These are phyloP conservation scores for Penicillium nucicola DNA, from an alignment of 495 filamentous ascomycete genomes.

Conservation along the genomic window DNA sequence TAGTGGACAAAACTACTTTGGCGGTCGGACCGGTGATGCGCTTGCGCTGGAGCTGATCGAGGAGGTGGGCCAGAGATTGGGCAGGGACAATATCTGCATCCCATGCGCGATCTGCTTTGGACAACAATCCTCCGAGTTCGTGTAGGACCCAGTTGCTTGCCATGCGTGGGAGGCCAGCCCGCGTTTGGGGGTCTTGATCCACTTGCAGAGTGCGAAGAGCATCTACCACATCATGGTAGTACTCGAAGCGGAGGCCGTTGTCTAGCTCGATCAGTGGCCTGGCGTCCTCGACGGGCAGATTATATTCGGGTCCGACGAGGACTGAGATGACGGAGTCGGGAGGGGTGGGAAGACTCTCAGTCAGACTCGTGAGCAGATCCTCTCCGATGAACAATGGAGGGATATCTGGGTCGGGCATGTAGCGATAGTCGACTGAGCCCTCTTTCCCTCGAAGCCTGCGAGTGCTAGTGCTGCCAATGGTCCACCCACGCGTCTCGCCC, in stretches of 20 bases:
- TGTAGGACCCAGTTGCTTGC: slow-evolving; percentile 76
- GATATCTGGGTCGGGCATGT: slow-evolving; percentile 97
- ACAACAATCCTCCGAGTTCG: slow-evolving; percentile 76
- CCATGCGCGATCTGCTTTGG: slow-evolving; percentile 52
- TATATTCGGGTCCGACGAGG: slow-evolving; percentile 53
- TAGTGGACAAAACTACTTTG: slow-evolving; percentile 64
- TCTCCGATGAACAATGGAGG: slow-evolving; percentile 71
- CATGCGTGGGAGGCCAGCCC: slow-evolving; percentile 33
- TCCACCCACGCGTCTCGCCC: slow-evolving; percentile 94
- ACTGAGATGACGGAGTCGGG: slow-evolving; percentile 66
- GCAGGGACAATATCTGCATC: slow-evolving; percentile 54
- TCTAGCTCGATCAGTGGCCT: slow-evolving; percentile 76
- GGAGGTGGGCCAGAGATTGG: slow-evolving; percentile 60
- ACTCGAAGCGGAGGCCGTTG: slow-evolving; percentile 75
- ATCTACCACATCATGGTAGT: slow-evolving; percentile 73
- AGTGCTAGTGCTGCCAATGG: slow-evolving; percentile 73
- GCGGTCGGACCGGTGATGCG: slow-evolving; percentile 74
- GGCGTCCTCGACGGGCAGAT: slow-evolving; percentile 80
- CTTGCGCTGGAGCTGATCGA: slow-evolving; percentile 58
- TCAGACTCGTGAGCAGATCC: slow-evolving; percentile 63
- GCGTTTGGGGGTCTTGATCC: slow-evolving; percentile 25
- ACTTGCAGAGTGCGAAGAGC: slow-evolving; percentile 40
- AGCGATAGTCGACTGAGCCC: slow-evolving; percentile 94
- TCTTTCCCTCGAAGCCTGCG: slow-evolving; percentile 82
- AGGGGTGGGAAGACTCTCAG: slow-evolving; percentile 55